Evolutionary conservation across 2,329 filamentous ascomycete species (phyloP), one percentile per base, ranked within the genome.

Genomic region (Polytolypa hystricis): DNA sequence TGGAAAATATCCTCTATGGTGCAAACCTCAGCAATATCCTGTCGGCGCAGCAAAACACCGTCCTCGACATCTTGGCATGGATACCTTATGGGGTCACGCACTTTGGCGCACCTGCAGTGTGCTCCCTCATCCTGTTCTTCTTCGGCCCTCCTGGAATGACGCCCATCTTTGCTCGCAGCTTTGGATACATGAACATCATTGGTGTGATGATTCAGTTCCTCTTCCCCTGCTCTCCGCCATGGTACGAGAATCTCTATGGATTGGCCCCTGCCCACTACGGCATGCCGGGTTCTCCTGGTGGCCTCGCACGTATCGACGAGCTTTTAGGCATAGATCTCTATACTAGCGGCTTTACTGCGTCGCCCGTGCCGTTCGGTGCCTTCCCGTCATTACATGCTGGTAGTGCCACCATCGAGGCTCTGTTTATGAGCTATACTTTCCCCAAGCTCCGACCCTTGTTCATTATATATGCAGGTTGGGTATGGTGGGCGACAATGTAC

Each of bases 401-500:
- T 17, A 86, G 84, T 57, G 86, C 87, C 6, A 87, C 86, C 4
- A 71, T 94, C 37, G 84, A 93, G 59, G 86, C 84, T 15, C 71
- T 95, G 11, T 94, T 95, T 69, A 83, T 96, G 79, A 84, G 81
- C 60, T 81, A 93, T 61, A 79, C 84, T 57, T 95, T 96, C 69
- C 89, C 89, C 4, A 77, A 76, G 42, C 73, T 93, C 47, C 78
- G 82, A 47, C 77, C 80, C 9, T 62, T 91, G 36, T 93, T 93
- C 62, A 73, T 87, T 45, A 70, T 74, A 45, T 96, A 95, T 61
- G 81, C 82, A 30, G 73, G 82, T 55, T 95, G 89, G 89, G 79
- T 95, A 52, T 95, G 86, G 84, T 96, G 89, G 86, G 83, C 87
- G 9, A 96, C 89, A 48, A 94, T 96, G 85, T 95, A 96, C 56